Conservation (phyloP, 2,329 filamentous ascomycete species). For the Paracorniculantispora psalliotae region DNA sequence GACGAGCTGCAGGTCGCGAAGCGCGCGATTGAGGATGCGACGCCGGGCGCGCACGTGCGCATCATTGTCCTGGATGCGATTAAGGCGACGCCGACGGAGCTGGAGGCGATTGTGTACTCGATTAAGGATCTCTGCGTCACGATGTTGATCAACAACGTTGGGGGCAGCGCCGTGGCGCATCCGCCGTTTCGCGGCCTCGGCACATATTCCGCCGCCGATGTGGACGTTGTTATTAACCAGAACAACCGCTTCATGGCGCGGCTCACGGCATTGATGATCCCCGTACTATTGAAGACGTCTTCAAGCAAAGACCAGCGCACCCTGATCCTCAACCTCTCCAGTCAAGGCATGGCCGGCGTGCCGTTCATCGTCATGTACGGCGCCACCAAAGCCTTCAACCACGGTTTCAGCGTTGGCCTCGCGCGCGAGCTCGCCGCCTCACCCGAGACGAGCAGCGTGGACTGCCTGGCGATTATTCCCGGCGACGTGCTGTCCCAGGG, state of each 20-base stretch:
- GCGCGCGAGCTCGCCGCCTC: conserved; percentile 20
- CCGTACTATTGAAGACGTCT: not conserved
- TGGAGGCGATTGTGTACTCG: not conserved
- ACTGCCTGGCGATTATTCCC: not conserved
- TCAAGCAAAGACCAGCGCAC: conserved; percentile 22
- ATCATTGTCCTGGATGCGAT: conserved; percentile 28
- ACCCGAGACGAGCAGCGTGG: not conserved
- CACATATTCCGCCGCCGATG: not conserved
- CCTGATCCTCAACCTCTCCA: conserved; percentile 27
- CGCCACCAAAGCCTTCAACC: conserved; percentile 28
- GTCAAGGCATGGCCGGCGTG: conserved; percentile 20
- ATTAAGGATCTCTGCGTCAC: not conserved
- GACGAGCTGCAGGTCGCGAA: conserved; percentile 26
- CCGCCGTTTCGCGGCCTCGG: not conserved
- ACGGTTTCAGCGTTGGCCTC: conserved; percentile 23
- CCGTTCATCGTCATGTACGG: conserved; percentile 28
- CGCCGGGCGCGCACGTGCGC: conserved; percentile 21
- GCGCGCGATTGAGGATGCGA: conserved; percentile 18
- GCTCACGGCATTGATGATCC: not conserved
- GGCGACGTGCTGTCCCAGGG: not conserved
- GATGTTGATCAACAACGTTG: not conserved
- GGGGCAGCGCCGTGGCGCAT: not conserved
- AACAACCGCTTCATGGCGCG: not conserved
- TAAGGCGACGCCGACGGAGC: not conserved
- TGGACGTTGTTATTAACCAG: not conserved